Base-by-base conservation (phyloP, 140 eudicot species). In the Stevia rebaudiana region DNA sequence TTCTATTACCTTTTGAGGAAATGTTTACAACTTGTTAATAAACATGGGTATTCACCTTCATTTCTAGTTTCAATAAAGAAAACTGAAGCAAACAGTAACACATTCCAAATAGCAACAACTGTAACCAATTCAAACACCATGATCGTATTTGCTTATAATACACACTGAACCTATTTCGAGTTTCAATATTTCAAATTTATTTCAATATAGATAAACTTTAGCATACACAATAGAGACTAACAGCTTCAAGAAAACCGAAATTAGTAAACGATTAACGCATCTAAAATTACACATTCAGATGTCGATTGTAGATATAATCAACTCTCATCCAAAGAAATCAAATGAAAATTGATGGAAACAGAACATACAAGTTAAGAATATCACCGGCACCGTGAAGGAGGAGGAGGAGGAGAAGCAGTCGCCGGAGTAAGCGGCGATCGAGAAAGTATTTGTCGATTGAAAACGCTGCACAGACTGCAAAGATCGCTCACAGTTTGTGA, bases 361-460 rank as follows among this genome's bases (percentile, higher is more conserved):
- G 9, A 24, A 13, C 43, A 17, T 57, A 69, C 58, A 16, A 56
- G 50, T 58, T 56, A 11, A 43, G 39, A 41, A 69, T 28, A 10
- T 56, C 12, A 43, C 18, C 60, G 4, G 67, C 39, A 60, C 35
- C 41, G 73, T 39, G 23, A 24, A 52, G 52, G 51, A 25, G 54
- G 15, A 33, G 3, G 3, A n/a, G n/a, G 2, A 36, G 7, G 39
- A 44, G 68, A 4, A 15, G 74, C 18, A 25, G 74, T 56, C 44
- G 60, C 48, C 67, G 75, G 68, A 30, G 68, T 18, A 42, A 54
- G 37, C 22, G 59, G 40, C 50, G 66, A 57, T 58, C 50, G 30
- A 58, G 50, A 59, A 69, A 70, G 44, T 22, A 60, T 21, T 8
- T 22, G 21, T 36, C 21, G 23, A 6, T 36, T 10, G 8, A 2